Evolutionary conservation across 345 rosid species (phyloP).

Genomic region (Nephelium lappaceum): DNA sequence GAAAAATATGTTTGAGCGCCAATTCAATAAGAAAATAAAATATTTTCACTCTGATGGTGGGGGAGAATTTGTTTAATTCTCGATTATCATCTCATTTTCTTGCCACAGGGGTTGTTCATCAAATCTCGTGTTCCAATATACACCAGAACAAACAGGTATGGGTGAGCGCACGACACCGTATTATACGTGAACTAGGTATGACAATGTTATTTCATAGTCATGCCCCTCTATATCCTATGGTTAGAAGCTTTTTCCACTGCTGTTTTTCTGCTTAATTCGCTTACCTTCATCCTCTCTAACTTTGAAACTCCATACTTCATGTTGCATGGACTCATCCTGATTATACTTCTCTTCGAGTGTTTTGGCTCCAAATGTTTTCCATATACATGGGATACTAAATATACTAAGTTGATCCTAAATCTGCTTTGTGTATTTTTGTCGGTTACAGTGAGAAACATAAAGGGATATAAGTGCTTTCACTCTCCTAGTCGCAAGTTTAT

Average conservation of each 20-base stretch:
- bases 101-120: neutral
- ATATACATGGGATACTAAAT: too few species aligned
- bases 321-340: neutral
- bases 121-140: neutral
- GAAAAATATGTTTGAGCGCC: slow-evolving; percentile 13
- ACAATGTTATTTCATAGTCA: slow-evolving; percentile 11
- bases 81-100: slow-evolving; percentile 1
- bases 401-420: too few species aligned
- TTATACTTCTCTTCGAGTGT: too few species aligned
- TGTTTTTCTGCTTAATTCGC: neutral
- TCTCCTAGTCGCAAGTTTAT: neutral
- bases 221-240: slow-evolving; percentile 5
- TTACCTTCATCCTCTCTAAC: neutral
- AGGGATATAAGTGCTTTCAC: neutral
- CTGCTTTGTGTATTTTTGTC: too few species aligned
- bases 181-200: slow-evolving; percentile 17
- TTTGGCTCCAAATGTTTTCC: too few species aligned
- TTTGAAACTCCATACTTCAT: neutral
- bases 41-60: slow-evolving; percentile 19
- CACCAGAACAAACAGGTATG: slow-evolving; percentile 7
- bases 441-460: neutral
- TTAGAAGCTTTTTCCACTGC: neutral
- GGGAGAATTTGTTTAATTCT: slow-evolving; percentile 11
- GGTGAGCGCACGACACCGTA: neutral
- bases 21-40: slow-evolving; percentile 17